These are phyloP conservation scores for Mortierella sp. DNA, from an alignment of 371 early-diverging fungal genomes.

Conservation along the genomic window DNA sequence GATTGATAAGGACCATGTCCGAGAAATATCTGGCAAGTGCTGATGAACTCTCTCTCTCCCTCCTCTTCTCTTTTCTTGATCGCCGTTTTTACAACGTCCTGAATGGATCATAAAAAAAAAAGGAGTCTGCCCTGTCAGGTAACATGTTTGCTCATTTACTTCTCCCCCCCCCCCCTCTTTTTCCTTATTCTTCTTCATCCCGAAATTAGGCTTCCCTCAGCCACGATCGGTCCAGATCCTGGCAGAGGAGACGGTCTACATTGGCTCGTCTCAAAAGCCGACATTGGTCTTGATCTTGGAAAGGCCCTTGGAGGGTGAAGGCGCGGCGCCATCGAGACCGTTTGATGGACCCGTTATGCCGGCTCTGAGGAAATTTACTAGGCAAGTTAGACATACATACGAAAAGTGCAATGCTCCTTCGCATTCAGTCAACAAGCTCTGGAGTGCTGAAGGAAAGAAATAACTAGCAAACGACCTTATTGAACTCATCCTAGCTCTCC, in stretches of 20 bases:
- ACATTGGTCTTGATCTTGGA: slow-evolving; percentile 62
- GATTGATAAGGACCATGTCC: slow-evolving; percentile 62
- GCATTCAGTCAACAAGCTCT: too few relatives aligned
- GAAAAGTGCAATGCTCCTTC: too few relatives aligned
- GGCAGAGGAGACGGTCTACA: slow-evolving; percentile 64
- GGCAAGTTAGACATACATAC: slow-evolving; percentile 57
- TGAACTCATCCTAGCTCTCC: slow-evolving; percentile 6
- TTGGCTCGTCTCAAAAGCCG: slow-evolving; percentile 54
- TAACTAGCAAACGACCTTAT: too few relatives aligned
- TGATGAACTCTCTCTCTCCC: neutral
- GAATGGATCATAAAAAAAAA: neutral
- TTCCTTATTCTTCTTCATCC: neutral
- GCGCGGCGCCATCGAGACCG: slow-evolving; percentile 24
- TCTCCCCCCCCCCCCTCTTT: neutral
- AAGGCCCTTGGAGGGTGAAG: slow-evolving; percentile 66
- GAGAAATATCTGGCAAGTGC: slow-evolving; percentile 59
- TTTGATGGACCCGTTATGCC: slow-evolving; percentile 55
- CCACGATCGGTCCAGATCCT: slow-evolving; percentile 62
- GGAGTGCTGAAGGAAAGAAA: too few relatives aligned
- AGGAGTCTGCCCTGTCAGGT: neutral
- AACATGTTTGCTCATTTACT: neutral
- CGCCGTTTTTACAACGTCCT: neutral
- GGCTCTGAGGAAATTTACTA: slow-evolving; percentile 57
- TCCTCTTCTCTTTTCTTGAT: neutral
- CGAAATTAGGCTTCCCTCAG: slow-evolving; percentile 60